These are phyloP conservation scores for Salvia splendens DNA, from an alignment of 257 asterid genomes.

Conservation along the genomic window DNA sequence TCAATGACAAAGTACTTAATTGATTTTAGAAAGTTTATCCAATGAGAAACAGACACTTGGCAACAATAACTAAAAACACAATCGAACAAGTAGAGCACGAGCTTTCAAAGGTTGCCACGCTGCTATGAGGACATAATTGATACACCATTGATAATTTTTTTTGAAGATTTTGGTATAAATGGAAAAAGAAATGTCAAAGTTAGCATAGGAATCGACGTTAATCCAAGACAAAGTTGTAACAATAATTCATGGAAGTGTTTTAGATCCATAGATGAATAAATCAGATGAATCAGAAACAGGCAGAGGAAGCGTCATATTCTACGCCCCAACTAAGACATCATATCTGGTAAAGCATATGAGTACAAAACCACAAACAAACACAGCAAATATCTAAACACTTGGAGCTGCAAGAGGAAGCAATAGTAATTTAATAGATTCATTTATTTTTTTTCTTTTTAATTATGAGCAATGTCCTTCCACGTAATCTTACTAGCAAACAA, in stretches of 20 bases:
- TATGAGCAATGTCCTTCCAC: background rate
- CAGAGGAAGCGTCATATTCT: background rate
- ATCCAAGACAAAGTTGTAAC: background rate
- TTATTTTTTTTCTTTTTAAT: background rate
- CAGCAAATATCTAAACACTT: slow-evolving; percentile 8
- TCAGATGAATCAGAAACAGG: background rate
- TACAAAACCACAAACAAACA: slow-evolving; percentile 11
- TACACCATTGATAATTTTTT: too few relatives aligned
- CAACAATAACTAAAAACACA: too few relatives aligned
- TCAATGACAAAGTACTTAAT: too few relatives aligned
- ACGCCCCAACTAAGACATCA: background rate
- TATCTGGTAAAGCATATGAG: background rate
- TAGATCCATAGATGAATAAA: background rate
- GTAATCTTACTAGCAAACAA: slow-evolving; percentile 18
- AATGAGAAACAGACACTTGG: too few relatives aligned
- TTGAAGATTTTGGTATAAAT: too few relatives aligned
- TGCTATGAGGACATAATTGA: too few relatives aligned
- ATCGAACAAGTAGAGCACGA: too few relatives aligned
- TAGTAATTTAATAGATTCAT: background rate
- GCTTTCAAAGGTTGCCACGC: too few relatives aligned
- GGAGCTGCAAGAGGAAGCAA: slow-evolving; percentile 5
- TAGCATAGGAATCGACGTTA: too few relatives aligned
- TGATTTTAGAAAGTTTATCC: too few relatives aligned
- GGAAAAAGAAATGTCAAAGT: background rate
- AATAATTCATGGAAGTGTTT: background rate